Conservation (phyloP, 495 filamentous ascomycete species). For the Letharia columbiana region DNA sequence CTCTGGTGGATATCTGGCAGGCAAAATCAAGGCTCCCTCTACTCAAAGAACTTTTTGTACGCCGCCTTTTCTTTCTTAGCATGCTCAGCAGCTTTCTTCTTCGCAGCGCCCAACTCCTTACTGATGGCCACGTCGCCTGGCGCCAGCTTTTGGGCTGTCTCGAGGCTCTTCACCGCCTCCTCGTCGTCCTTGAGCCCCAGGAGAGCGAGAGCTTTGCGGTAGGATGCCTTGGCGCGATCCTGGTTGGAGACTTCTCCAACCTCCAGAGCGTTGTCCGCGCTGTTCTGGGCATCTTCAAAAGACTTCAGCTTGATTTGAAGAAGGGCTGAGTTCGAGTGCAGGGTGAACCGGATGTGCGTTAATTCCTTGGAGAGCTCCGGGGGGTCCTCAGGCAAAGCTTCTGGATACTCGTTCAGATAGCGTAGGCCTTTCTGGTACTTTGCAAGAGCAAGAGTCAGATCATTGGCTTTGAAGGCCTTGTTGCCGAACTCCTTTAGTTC, state of each 20-base stretch:
- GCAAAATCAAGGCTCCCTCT: slow-evolving; percentile 8
- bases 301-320: slow-evolving; percentile 71
- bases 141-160: slow-evolving; percentile 62
- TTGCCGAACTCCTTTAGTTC: slow-evolving; percentile 90
- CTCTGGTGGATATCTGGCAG: background rate
- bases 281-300: slow-evolving; percentile 57
- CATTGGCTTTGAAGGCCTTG: slow-evolving; percentile 73
- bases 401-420: slow-evolving; percentile 84
- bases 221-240: slow-evolving; percentile 83
- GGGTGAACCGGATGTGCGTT: slow-evolving; percentile 62
- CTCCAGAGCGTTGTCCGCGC: slow-evolving; percentile 66
- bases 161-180: slow-evolving; percentile 65
- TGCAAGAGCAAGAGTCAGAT: slow-evolving; percentile 62
- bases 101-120: slow-evolving; percentile 66
- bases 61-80: slow-evolving; percentile 80
- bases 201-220: slow-evolving; percentile 67
- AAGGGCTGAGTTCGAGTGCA: slow-evolving; percentile 71
- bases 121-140: slow-evolving; percentile 68
- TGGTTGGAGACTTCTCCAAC: slow-evolving; percentile 50
- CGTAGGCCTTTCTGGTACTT: slow-evolving; percentile 98
- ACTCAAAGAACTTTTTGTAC: slow-evolving; percentile 80
- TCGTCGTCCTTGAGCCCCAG: slow-evolving; percentile 80
- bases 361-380: slow-evolving; percentile 57
- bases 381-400: slow-evolving; percentile 55
- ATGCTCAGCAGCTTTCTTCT: slow-evolving; percentile 62